A percentile compares a stretch with the other conserved stretches of the same genome.
Evolutionary conservation across 2,329 filamentous ascomycete genomes (phyloP).

Genomic region (Aspergillus sp.): DNA sequence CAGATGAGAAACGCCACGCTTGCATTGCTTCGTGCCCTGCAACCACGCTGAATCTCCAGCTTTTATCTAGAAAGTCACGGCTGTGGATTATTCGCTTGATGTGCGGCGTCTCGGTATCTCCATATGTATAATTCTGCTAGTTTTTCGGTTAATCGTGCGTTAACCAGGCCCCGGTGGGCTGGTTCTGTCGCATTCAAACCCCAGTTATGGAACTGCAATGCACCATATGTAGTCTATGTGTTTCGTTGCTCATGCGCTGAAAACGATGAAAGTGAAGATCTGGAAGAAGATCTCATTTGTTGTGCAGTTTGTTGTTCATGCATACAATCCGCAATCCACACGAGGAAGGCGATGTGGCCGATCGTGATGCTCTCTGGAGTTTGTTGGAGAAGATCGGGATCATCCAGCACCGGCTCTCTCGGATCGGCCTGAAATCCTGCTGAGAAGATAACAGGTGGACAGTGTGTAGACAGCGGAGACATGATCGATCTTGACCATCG

Average conservation of each 20-base stretch:
- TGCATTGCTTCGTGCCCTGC: too few species aligned
- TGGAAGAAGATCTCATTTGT: not conserved
- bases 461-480: not conserved
- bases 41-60: not conserved
- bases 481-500: not conserved
- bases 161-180: not conserved
- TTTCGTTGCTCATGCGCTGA: not conserved
- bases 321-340: constrained; percentile 9
- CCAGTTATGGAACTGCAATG: not conserved
- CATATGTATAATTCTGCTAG: constrained; percentile 9
- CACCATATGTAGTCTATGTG: not conserved
- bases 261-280: not conserved
- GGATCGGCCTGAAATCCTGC: not conserved
- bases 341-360: constrained; percentile 13
- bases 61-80: constrained; percentile 6
- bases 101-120: not conserved
- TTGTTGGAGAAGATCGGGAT: constrained; percentile 3
- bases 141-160: not conserved
- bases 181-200: not conserved
- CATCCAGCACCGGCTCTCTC: not conserved
- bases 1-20: not conserved
- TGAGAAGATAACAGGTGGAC: not conserved
- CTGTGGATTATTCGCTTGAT: constrained; percentile 9
- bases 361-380: constrained; percentile 1
- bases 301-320: not conserved